A percentile compares a stretch with the other conserved stretches of the same genome.
Evolutionary conservation across 2,329 filamentous ascomycete species (phyloP).

Genomic region (Anthostomella pinea): DNA sequence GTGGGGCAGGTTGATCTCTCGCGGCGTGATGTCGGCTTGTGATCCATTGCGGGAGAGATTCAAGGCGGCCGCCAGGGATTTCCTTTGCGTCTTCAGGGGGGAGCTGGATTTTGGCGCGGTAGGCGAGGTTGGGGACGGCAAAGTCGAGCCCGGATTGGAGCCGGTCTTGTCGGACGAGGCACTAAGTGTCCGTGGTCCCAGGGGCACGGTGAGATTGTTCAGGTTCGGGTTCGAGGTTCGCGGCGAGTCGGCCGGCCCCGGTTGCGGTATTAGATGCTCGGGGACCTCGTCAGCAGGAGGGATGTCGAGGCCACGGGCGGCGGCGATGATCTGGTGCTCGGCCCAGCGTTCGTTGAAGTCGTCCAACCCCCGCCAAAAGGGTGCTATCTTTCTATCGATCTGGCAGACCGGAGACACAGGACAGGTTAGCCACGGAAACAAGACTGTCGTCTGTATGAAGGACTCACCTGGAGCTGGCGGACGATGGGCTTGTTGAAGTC

Average conservation of each 20-base stretch:
- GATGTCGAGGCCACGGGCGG: conserved; percentile 77
- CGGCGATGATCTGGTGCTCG: conserved; percentile 91
- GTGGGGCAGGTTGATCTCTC: conserved; percentile 74
- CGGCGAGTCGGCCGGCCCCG: conserved; percentile 44
- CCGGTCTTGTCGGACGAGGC: conserved; percentile 68
- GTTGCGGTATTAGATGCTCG: conserved; percentile 56
- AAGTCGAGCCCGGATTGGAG: conserved; percentile 60
- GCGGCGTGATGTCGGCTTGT: conserved; percentile 67
- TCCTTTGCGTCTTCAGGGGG: conserved; percentile 78
- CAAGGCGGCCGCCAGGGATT: conserved; percentile 80
- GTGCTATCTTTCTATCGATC: conserved; percentile 90
- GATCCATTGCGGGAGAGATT: conserved; percentile 73
- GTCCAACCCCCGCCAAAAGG: conserved; percentile 92
- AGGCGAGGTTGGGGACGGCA: conserved; percentile 56
- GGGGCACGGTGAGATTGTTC: conserved; percentile 74
- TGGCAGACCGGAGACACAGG: conserved; percentile 35
- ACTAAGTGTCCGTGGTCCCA: conserved; percentile 73
- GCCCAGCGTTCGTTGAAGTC: conserved; percentile 88
- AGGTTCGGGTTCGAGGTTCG: conserved; percentile 58
- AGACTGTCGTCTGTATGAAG: background rate
- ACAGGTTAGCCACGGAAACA: conserved; percentile 9
- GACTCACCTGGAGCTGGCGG: conserved; percentile 79
- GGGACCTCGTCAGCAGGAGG: conserved; percentile 80
- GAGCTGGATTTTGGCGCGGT: conserved; percentile 46
- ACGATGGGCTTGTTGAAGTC: conserved; percentile 90